Evolutionary conservation across 306 rosid genomes (phyloP).

Genomic region (Macrotyloma uniflorum): DNA sequence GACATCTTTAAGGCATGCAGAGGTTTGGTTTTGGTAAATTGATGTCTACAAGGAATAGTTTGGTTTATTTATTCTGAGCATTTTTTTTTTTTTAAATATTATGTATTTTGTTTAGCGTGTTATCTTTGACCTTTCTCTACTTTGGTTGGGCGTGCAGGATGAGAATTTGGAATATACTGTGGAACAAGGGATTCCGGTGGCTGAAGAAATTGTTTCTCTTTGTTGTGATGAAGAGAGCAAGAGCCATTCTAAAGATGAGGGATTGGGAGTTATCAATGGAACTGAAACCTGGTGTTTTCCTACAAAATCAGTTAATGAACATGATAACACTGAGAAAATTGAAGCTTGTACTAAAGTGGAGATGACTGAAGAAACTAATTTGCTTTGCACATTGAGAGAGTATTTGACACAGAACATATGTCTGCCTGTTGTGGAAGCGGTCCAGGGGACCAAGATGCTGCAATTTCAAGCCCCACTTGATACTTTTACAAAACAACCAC

Average conservation of each 20-base stretch:
- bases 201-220: constrained; percentile 34
- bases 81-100: neutral
- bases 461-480: constrained; percentile 6
- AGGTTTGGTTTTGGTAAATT: neutral
- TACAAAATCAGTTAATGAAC: constrained; percentile 33
- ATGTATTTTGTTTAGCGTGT: neutral
- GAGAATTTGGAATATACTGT: constrained; percentile 40
- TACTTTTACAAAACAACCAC: neutral
- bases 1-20: constrained; percentile 22
- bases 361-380: constrained; percentile 39
- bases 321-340: neutral
- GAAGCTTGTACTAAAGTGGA: constrained; percentile 34
- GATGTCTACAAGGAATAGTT: neutral
- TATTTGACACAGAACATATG: constrained; percentile 39
- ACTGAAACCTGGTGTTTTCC: constrained; percentile 39
- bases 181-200: constrained; percentile 45
- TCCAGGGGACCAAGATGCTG: constrained; percentile 35
- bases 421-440: constrained; percentile 41
- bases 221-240: constrained; percentile 40
- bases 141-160: constrained; percentile 20
- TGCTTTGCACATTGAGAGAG: constrained; percentile 43
- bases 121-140: constrained; percentile 13
- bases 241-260: constrained; percentile 31
- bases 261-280: constrained; percentile 13
- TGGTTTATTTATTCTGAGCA: neutral